Percentiles rank a stretch among this genome's conserved stretches.
These are phyloP conservation scores for Dimargaris xerosporica DNA, from an alignment of 192 early-diverging fungal species.

Conservation along the genomic window DNA sequence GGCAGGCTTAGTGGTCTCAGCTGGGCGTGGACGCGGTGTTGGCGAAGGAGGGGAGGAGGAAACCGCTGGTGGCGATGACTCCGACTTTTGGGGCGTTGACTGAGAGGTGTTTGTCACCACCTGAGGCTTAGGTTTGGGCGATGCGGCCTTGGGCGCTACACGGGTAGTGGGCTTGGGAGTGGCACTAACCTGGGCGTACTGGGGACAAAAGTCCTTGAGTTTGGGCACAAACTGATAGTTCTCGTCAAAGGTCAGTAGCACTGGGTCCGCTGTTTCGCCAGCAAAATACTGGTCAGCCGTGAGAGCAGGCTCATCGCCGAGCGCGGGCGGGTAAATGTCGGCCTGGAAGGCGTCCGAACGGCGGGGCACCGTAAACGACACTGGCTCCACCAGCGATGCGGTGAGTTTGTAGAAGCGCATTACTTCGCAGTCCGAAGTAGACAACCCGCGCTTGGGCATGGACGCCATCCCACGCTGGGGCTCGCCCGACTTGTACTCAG, in stretches of 20 bases:
- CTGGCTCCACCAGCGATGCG: constrained; percentile 73
- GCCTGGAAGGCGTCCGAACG: constrained; percentile 92
- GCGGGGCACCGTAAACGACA: constrained; percentile 91
- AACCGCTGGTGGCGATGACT: constrained; percentile 1
- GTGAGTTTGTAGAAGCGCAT: constrained; percentile 89
- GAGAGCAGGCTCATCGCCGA: constrained; percentile 64
- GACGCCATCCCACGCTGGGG: constrained; percentile 89
- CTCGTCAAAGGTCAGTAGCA: constrained; percentile 24
- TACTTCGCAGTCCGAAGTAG: constrained; percentile 79
- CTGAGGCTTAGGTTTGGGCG: not conserved
- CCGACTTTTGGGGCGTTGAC: not conserved
- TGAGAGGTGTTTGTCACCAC: not conserved
- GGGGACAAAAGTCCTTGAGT: constrained; percentile 18
- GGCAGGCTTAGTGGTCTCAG: not conserved
- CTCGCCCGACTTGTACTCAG: constrained; percentile 78
- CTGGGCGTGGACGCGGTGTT: not conserved
- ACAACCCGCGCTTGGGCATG: constrained; percentile 83
- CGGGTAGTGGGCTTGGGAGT: not conserved
- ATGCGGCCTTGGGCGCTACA: constrained; percentile 1
- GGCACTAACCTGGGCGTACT: constrained; percentile 13
- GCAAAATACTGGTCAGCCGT: constrained; percentile 86
- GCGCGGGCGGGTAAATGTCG: constrained; percentile 83
- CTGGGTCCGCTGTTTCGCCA: constrained; percentile 71
- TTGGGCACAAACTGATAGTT: constrained; percentile 20
- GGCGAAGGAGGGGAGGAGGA: constrained; percentile 10